phyloP scores from a whole-genome alignment of 768 basidiomycete genomes.

The Russula compacta region DNA sequence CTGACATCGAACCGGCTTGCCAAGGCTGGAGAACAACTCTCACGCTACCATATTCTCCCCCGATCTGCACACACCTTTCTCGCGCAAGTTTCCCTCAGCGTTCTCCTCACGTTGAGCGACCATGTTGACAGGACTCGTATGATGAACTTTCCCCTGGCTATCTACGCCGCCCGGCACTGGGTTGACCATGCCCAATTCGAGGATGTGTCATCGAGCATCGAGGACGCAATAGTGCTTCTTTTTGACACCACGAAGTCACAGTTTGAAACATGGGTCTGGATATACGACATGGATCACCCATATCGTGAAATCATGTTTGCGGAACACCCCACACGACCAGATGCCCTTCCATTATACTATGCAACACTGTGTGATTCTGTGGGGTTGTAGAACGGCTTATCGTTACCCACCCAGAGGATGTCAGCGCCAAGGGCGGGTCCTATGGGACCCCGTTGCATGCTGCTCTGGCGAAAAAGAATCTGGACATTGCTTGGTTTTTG shows the following conservation, averaged over 20 bases:
- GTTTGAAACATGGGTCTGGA: neutral
- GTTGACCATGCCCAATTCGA: neutral
- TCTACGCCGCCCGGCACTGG: neutral
- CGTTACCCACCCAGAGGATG: neutral
- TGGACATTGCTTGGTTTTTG: neutral
- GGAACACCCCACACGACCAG: neutral
- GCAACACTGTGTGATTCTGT: neutral
- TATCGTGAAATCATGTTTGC: neutral
- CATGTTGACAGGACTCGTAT: neutral
- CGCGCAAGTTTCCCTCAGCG: neutral
- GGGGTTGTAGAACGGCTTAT: neutral
- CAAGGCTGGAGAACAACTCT: neutral
- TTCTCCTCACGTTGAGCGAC: neutral
- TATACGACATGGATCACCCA: neutral
- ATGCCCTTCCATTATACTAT: neutral
- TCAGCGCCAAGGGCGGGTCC: neutral
- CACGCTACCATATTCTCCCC: neutral
- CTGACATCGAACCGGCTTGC: neutral
- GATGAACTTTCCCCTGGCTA: neutral
- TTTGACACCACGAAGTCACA: neutral
- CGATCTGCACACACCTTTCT: neutral
- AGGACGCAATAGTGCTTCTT: neutral
- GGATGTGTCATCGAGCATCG: neutral
- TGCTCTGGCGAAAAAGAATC: neutral
- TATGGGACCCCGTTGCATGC: neutral